A percentile compares a stretch with the other conserved stretches of the same genome.
Conservation (phyloP, 2,329 filamentous ascomycete genomes). For the Verruconis gallopava region DNA sequence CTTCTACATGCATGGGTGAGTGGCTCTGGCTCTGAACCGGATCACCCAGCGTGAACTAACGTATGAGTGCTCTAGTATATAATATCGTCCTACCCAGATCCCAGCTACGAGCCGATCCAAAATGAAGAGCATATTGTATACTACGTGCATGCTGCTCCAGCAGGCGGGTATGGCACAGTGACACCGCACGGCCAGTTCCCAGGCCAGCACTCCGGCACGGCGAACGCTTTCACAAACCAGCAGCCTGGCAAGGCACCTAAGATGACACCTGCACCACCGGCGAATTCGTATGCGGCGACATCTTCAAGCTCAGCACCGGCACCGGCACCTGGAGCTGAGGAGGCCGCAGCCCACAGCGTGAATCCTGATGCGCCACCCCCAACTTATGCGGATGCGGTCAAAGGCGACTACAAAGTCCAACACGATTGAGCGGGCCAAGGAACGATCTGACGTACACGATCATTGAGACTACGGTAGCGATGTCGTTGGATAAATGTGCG, state of each 20-base stretch:
- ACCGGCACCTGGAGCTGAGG: neutral
- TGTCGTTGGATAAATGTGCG: too few relatives aligned
- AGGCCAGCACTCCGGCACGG: neutral
- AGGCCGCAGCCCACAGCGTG: neutral
- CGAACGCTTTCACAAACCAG: neutral
- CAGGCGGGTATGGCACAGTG: neutral
- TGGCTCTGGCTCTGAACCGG: too few relatives aligned
- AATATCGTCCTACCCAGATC: neutral
- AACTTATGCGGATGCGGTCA: too few relatives aligned
- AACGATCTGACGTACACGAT: too few relatives aligned
- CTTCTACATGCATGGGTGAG: too few relatives aligned
- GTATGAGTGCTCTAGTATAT: neutral
- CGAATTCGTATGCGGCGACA: too few relatives aligned
- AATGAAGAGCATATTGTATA: neutral
- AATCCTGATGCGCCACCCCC: conserved; percentile 68
- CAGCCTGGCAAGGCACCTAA: too few relatives aligned
- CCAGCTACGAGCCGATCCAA: neutral
- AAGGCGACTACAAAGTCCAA: too few relatives aligned
- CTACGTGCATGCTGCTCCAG: neutral
- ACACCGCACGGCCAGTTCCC: neutral
- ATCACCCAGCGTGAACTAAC: too few relatives aligned
- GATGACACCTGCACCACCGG: too few relatives aligned
- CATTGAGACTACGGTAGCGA: too few relatives aligned
- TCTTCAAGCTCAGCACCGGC: neutral
- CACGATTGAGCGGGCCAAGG: too few relatives aligned